Evolutionary conservation across 768 basidiomycete genomes (phyloP).

Genomic region (Suillus decipiens): DNA sequence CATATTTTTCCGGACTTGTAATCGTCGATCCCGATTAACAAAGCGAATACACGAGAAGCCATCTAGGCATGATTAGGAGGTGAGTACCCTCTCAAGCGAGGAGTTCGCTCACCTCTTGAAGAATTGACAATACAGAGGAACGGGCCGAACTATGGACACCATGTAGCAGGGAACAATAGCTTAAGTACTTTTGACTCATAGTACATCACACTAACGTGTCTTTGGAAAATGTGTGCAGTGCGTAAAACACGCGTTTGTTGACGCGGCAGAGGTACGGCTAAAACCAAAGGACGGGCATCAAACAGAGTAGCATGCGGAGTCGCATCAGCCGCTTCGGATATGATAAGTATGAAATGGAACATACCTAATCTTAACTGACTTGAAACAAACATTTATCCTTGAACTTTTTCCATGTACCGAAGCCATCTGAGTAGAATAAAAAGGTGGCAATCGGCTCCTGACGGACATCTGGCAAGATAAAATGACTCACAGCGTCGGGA

Average conservation of each 20-base stretch:
- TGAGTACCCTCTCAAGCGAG: conserved; percentile 4
- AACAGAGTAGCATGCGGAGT: not conserved
- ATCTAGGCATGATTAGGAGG: conserved; percentile 31
- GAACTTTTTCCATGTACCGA: too few relatives aligned
- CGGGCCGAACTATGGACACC: conserved; percentile 9
- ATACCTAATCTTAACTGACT: not conserved
- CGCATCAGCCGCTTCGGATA: conserved; percentile 5
- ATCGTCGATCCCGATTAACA: conserved; percentile 68
- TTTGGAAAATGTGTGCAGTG: not conserved
- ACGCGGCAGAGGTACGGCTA: conserved; percentile 12
- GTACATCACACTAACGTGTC: not conserved
- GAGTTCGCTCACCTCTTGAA: conserved; percentile 15
- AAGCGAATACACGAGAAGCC: conserved; percentile 56
- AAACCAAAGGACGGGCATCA: conserved; percentile 9
- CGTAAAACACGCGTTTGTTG: conserved; percentile 10
- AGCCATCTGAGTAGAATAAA: not conserved
- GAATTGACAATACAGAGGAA: conserved; percentile 13
- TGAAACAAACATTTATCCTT: not conserved
- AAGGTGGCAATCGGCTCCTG: not conserved
- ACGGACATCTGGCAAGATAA: not conserved
- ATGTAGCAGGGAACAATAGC: not conserved
- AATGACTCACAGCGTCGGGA: not conserved
- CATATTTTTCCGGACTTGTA: conserved; percentile 67
- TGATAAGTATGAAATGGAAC: not conserved
- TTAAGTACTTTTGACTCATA: conserved; percentile 1